Evolutionary conservation across 2,329 filamentous ascomycete species (phyloP), one percentile per base, ranked within the genome.

Genomic region (Proliferodiscus dingleyae): DNA sequence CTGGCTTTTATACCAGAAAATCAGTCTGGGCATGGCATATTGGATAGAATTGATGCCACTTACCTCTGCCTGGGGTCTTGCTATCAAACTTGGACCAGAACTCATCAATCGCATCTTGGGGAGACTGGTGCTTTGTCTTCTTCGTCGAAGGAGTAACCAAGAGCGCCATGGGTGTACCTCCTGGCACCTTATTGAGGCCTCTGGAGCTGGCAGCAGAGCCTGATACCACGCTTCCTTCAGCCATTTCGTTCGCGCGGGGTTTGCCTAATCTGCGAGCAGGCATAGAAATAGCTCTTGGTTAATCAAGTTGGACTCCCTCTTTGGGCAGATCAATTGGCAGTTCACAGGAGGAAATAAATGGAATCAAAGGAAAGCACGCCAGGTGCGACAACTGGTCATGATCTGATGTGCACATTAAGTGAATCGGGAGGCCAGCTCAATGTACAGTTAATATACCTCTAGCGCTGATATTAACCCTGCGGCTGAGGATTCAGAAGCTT

Each of bases 41-140:
- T 21, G 3, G 10, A 22, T 11, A 21, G 9, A 11, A 10, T 2
- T 22, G 11, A 6, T 13, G 23, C 19, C 28, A 23, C 58, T 30
- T 57, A 76, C 77, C 81, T 69, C 87, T 87, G 13, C 85, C 85
- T 0, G 85, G 85, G 21, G 75, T 74, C 59, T 83, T 85, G 41
- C 81, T 80, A 11, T 75, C 83, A 56, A 89, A 88, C 46, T 80
- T 81, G 42, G 72, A 66, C 86, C 85, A 90, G 61, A 89, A 89
- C 49, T 84, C 77, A 54, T 87, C 78, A 46, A 90, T 77, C 21
- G 71, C 74, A 47, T 80, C 74, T 62, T 90, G 86, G 0, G 85
- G 84, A 6, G 79, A 67, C 57, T 78, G 74, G 46, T 76, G 72
- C 56, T 73, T 77, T 43, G 66, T 68, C 38, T 56, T 58, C 38